Base-by-base conservation (phyloP, 441 rosid species). In the Erodium texanum region DNA sequence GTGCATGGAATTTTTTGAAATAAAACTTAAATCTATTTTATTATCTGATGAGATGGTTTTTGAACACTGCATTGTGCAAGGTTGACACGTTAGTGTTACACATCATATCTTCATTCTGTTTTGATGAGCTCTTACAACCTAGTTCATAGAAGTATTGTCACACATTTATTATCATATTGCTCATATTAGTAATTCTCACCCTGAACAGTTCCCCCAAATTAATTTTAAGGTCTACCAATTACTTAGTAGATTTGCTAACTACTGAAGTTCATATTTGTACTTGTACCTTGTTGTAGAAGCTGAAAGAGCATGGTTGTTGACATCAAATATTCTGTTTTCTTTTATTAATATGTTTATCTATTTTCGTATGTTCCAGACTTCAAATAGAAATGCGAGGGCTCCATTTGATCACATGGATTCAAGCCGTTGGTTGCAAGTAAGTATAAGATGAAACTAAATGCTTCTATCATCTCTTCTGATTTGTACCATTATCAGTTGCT, bases 391-490 rank as follows among this genome's bases (percentile, higher is more conserved):
- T 81, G 85, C 78, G 71, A 87, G 90, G 83, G 88, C 85, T 73
- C 84, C 85, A 41, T 79, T 81, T 38, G 99, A 93, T 74, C 93
- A 93, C 70, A 70, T 70, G 56, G 97, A 93, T 74, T 87, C 96
- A 72, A 86, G 75, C 50, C 92, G 96, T 62, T 93, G 97, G 97
- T 87, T 93, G 75, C 99, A 87, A 77, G 99, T 93, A 83, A 87
- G 96, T 76, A 27, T 36, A 73, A 67, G 62, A 77, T 67, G 65
- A 72, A 66, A 65, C 24, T 62, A 58, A 24, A 64, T 24, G 23
- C 71, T 68, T 4, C 67, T 16, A 10, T n/a, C 18, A 50, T 8
- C 56, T 50, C n/a, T 50, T 50, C 20, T 50, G 20, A 15, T 50
- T 15, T 50, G 0, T 12, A 16, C 66, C 41, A 67, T 74, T 67